Base-by-base conservation (phyloP, 345 rosid genomes). In the Noccaea caerulescens region DNA sequence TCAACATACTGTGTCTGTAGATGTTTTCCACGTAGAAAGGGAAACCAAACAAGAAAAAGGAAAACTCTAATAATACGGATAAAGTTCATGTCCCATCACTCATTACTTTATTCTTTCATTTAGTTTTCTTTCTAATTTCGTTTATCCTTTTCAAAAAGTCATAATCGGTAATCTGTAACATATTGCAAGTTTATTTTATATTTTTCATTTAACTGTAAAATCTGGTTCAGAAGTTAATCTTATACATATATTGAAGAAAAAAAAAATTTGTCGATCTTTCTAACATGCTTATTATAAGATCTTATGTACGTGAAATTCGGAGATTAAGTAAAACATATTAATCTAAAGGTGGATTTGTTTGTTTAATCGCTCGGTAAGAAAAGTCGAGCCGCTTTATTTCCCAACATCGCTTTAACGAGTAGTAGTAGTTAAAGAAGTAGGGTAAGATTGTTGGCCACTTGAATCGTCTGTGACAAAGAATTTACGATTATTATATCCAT, bases 401-500 rank as follows among this genome's bases (percentile, higher is more conserved):
- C 33, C 61, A 63, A 61, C 36, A 64, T 76, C 45, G 79, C 71
- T 69, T 76, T 76, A 50, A 54, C 52, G 69, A 68, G 69, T 39
- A 68, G 73, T 61, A 76, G 75, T 76, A 69, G 79, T 69, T 69
- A 76, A 69, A 58, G 79, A 54, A 57, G 76, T 76, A 70, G 79
- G 79, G 79, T 57, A 76, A 41, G 60, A 70, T 63, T 70, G 79
- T 76, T 76, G 66, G 76, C 79, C 79, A 76, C 75, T 70, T 18
- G 47, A 56, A 32, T 76, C 73, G 13, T 47, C 5, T 69, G 34
- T 57, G 79, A 76, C 65, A 76, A 34, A 7, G 32, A 76, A 63
- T 63, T 69, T 63, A 57, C 36, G 11, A 32, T 56, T 55, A 60
- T 56, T 63, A 56, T 76, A 57, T 57, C 49, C 67, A 69, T 70